Evolutionary conservation across 225 moss, liverwort and hornwort species (phyloP), one percentile per base, ranked within the genome.

Genomic region (Polytrichum commune): DNA sequence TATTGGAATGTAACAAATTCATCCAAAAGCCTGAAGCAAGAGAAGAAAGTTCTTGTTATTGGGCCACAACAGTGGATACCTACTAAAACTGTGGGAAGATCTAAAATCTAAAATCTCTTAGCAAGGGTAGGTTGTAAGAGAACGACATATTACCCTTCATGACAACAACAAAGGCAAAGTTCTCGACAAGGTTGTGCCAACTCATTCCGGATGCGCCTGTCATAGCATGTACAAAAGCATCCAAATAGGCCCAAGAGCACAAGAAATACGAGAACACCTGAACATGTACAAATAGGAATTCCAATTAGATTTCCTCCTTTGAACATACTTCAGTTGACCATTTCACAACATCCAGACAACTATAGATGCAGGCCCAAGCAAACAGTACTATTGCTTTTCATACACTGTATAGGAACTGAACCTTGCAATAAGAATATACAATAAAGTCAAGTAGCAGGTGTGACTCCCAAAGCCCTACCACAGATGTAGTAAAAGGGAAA

Each of bases 141-240:
- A 8, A 54, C 33, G 35, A 63, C 53, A 69, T 57, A 54, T 60
- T 84, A 88, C 87, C 87, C 81, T 79, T 79, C 74, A 77, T 74
- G 54, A 68, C 84, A 88, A 70, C 87, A 88, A 73, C 87, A 84
- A 71, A 84, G 77, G 77, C 87, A 88, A 64, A 88, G 81, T 79
- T 88, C 87, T 79, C 81, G 79, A 82, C 87, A 88, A 66, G 87
- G 87, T 81, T 88, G 87, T 66, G 87, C 84, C 74, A 88, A 77
- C 72, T 88, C 87, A 66, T 82, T 88, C 72, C 81, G 81, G 67
- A 88, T 76, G 64, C 87, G 87, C 60, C 84, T 84, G 68, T 88
- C 87, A 25, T 88, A 88, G 74, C 84, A 88, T 72, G 87, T 84
- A 76, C 84, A 81, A 67, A 87, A 76, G 66, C 87, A 81, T 68